Conservation (phyloP, 2,329 filamentous ascomycete genomes). For the Paecilomyces fulvus region DNA sequence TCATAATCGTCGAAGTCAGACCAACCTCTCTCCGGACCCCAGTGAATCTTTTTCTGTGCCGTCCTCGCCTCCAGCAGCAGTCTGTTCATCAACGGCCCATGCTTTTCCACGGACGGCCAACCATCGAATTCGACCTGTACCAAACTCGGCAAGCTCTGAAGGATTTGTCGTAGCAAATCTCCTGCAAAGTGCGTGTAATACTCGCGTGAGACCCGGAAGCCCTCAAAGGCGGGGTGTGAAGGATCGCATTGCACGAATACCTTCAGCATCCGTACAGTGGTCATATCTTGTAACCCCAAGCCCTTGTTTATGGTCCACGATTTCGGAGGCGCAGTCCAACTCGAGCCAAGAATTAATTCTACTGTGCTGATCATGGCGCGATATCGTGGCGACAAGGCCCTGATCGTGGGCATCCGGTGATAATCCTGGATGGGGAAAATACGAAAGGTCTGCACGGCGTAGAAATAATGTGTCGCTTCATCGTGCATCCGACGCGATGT, state of each 20-base stretch:
- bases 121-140: constrained; percentile 49
- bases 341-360: constrained; percentile 51
- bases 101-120: constrained; percentile 44
- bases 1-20: constrained; percentile 20
- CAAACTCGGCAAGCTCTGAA: constrained; percentile 42
- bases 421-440: constrained; percentile 46
- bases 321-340: constrained; percentile 49
- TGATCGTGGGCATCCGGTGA: constrained; percentile 35
- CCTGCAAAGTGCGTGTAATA: constrained; percentile 52
- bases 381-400: constrained; percentile 44
- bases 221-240: constrained; percentile 45
- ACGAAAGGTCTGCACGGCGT: constrained; percentile 44
- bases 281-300: constrained; percentile 43
- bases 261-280: constrained; percentile 40
- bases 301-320: constrained; percentile 44
- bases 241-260: constrained; percentile 53
- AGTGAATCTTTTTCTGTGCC: constrained; percentile 27
- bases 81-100: constrained; percentile 44
- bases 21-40: constrained; percentile 34
- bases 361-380: constrained; percentile 43
- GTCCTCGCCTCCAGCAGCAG: constrained; percentile 30
- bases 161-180: constrained; percentile 40
- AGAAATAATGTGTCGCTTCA: constrained; percentile 45
- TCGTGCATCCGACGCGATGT: constrained; percentile 38
- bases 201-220: constrained; percentile 47